These are phyloP conservation scores for Euryodendron excelsum DNA, from an alignment of 148 eudicot genomes.

Conservation along the genomic window DNA sequence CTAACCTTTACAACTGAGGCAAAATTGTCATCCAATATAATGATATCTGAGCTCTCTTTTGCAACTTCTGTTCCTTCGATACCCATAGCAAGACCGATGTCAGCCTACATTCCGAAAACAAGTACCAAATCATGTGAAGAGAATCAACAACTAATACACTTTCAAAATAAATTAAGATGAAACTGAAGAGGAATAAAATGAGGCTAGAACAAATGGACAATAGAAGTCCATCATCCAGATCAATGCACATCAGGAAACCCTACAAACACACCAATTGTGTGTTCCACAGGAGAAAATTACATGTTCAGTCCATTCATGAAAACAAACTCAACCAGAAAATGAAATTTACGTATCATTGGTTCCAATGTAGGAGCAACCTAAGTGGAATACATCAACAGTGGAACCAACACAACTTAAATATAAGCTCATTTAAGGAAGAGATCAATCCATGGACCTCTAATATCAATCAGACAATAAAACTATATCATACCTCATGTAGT, in stretches of 20 bases:
- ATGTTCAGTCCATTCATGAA: neutral
- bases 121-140: neutral
- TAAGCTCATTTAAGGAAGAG: neutral
- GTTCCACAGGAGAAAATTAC: neutral
- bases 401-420: neutral
- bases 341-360: neutral
- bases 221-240: neutral
- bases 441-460: neutral
- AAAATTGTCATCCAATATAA: conserved; percentile 94
- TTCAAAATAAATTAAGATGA: neutral
- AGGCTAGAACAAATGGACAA: neutral
- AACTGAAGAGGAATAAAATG: neutral
- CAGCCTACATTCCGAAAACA: conserved; percentile 56
- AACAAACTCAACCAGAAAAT: neutral
- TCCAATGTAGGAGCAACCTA: neutral
- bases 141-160: neutral
- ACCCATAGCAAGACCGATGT: conserved; percentile 99
- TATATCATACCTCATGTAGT: conserved; percentile 67
- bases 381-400: neutral
- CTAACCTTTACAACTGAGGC: conserved; percentile 94
- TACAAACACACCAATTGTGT: neutral
- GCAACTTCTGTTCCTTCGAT: conserved; percentile 97
- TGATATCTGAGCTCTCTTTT: conserved; percentile 94
- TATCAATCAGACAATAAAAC: neutral
- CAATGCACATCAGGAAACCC: neutral